phyloP scores from a whole-genome alignment of 805 yeast species.

The Saccharomycopsis schoenii region DNA sequence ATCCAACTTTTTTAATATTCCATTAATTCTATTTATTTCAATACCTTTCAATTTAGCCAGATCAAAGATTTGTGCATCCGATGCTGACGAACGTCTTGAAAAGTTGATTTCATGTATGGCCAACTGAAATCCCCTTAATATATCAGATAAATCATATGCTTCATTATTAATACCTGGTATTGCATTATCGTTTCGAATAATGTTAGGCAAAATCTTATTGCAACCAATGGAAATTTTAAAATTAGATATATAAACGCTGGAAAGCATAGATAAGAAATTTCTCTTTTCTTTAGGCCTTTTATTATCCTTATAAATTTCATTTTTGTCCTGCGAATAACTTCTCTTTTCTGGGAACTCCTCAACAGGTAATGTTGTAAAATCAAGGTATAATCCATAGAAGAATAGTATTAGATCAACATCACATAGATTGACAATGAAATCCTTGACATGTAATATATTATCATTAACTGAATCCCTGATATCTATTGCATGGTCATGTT shows the following conservation, averaged over 20 bases:
- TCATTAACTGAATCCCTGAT: not conserved
- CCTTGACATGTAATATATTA: not conserved
- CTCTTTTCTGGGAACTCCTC: not conserved
- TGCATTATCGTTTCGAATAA: not conserved
- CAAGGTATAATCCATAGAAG: not conserved
- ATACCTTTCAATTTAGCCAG: not conserved
- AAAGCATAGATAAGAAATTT: not conserved
- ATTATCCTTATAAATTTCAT: not conserved
- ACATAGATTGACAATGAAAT: not conserved
- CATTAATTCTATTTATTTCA: not conserved
- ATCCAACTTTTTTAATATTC: not conserved
- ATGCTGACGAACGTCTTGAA: not conserved
- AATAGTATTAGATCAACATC: not conserved
- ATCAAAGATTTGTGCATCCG: not conserved
- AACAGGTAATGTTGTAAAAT: not conserved
- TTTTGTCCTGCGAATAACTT: not conserved
- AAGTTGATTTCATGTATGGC: slow-evolving; percentile 7
- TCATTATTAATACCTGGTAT: not conserved
- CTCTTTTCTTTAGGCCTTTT: not conserved
- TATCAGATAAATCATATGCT: slow-evolving; percentile 2
- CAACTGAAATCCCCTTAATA: slow-evolving; percentile 11
- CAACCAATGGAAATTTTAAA: slow-evolving; percentile 10
- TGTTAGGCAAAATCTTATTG: slow-evolving; percentile 8
- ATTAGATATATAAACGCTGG: not conserved
- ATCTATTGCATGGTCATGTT: not conserved